These are phyloP conservation scores for Pythium phragmiticola DNA, from an alignment of 352 stramenopile species.

Conservation along the genomic window DNA sequence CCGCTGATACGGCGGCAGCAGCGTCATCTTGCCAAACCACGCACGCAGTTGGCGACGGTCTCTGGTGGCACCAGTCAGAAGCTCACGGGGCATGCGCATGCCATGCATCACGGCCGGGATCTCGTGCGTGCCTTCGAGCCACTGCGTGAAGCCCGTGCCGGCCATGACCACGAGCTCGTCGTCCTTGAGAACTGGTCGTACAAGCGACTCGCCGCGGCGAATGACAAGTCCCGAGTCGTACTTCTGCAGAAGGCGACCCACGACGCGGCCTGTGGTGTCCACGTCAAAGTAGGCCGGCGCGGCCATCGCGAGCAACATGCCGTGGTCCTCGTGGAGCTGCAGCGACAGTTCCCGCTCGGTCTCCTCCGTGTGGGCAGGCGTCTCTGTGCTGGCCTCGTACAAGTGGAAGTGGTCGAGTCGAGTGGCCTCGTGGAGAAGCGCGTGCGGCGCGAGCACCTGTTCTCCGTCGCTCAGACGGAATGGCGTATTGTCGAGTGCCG, in stretches of 20 bases:
- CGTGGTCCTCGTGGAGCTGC: conserved; percentile 54
- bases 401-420: conserved; percentile 67
- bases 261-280: conserved; percentile 19
- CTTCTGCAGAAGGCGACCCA: conserved; percentile 26
- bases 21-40: conserved; percentile 66
- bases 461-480: conserved; percentile 41
- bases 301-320: conserved; percentile 53
- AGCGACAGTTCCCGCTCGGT: conserved; percentile 41
- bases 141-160: conserved; percentile 41
- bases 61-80: not conserved
- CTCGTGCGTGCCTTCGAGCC: conserved; percentile 41
- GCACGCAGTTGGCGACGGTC: conserved; percentile 36
- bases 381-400: conserved; percentile 37
- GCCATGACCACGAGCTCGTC: conserved; percentile 65
- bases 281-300: conserved; percentile 50
- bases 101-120: conserved; percentile 56
- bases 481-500: conserved; percentile 36
- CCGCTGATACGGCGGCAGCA: conserved; percentile 46
- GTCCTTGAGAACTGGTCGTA: conserved; percentile 48
- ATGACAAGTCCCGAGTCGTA: conserved; percentile 50
- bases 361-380: not conserved
- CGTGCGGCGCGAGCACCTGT: conserved; percentile 29
- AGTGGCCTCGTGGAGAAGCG: conserved; percentile 45
- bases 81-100: conserved; percentile 50
- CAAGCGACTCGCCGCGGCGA: conserved; percentile 23